phyloP scores from a whole-genome alignment of 352 stramenopile genomes.

The Phytophthora podocarpi region DNA sequence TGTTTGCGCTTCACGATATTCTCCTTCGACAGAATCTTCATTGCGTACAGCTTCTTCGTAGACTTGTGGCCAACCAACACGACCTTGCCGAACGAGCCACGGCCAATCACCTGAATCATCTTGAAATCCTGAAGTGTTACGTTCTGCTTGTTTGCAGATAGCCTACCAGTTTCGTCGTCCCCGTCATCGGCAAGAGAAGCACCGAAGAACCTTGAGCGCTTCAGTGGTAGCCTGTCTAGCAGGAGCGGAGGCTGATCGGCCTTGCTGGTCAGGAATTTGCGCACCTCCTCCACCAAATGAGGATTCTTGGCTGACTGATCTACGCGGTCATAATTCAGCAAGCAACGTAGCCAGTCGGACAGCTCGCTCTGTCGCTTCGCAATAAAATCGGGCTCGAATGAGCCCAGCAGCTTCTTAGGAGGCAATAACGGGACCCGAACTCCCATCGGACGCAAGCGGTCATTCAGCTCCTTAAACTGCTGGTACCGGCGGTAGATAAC shows the following conservation, averaged over 20 bases:
- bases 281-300: conserved; percentile 76
- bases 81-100: conserved; percentile 93
- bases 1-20: conserved; percentile 91
- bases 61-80: conserved; percentile 85
- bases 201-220: conserved; percentile 73
- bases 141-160: conserved; percentile 41
- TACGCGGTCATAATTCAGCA: conserved; percentile 77
- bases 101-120: conserved; percentile 91
- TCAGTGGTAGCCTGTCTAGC: conserved; percentile 65
- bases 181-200: conserved; percentile 61
- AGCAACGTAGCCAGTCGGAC: conserved; percentile 64
- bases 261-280: conserved; percentile 82
- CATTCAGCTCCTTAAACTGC: conserved; percentile 83
- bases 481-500: conserved; percentile 86
- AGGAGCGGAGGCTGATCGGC: conserved; percentile 83
- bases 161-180: conserved; percentile 41
- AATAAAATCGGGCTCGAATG: conserved; percentile 84
- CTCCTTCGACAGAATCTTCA: conserved; percentile 93
- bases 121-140: conserved; percentile 76
- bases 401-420: conserved; percentile 85
- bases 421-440: conserved; percentile 78
- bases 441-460: conserved; percentile 61
- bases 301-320: conserved; percentile 78
- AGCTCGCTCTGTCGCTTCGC: conserved; percentile 73
- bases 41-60: conserved; percentile 90